Evolutionary conservation across 192 early-diverging fungal genomes (phyloP).

Genomic region (Anaeromyces robustus): DNA sequence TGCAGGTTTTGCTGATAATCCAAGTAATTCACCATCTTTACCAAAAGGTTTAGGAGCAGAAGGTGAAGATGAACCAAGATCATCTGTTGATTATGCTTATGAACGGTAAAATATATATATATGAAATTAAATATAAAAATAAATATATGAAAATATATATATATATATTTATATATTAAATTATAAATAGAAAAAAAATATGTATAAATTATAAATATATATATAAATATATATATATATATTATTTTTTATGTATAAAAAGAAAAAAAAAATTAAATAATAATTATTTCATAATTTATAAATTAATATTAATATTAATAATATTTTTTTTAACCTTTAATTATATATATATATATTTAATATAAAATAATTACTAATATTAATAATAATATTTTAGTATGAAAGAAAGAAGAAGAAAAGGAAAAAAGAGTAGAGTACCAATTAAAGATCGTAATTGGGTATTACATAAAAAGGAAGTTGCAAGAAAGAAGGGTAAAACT

Average conservation of each 20-base stretch:
- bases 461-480: conserved; percentile 74
- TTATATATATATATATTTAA: neutral
- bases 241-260: no score
- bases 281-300: no score
- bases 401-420: conserved; percentile 1
- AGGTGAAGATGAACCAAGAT: conserved; percentile 24
- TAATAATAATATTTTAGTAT: neutral
- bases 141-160: neutral
- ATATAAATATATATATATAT: no score
- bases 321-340: no score
- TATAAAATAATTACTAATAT: neutral
- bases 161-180: no score
- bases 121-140: no score
- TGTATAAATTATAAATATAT: no score
- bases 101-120: neutral
- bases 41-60: conserved; percentile 32
- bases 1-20: conserved; percentile 60
- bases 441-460: conserved; percentile 83
- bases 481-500: conserved; percentile 61
- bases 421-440: conserved; percentile 14
- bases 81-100: neutral
- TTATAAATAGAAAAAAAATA: no score
- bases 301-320: no score
- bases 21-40: conserved; percentile 28
- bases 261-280: no score